Conservation (phyloP, 176 grass and related monocot species). For the Oryza brachyantha region DNA sequence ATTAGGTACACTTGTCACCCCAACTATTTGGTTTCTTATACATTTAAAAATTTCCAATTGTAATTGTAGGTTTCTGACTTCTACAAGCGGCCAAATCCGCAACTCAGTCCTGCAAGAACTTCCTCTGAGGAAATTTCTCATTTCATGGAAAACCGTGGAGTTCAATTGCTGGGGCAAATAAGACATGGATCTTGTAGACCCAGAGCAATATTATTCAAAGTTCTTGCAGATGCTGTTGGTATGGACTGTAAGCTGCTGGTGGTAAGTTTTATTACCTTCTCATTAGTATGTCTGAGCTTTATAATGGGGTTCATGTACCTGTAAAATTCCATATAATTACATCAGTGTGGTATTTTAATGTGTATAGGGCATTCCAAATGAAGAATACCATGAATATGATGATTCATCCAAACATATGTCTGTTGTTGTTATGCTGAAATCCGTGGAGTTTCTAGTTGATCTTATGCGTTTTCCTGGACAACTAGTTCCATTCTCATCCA, state of each 20-base stretch:
- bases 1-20: background rate
- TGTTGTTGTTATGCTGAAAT: slow-evolving; percentile 68
- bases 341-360: slow-evolving; percentile 34
- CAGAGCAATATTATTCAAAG: slow-evolving; percentile 93
- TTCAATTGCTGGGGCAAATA: slow-evolving; percentile 91
- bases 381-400: slow-evolving; percentile 68
- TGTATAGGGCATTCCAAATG: slow-evolving; percentile 76
- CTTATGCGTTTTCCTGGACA: slow-evolving; percentile 97
- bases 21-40: slow-evolving; percentile 3
- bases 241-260: slow-evolving; percentile 84
- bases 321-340: slow-evolving; percentile 30
- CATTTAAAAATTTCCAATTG: slow-evolving; percentile 27
- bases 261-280: slow-evolving; percentile 58
- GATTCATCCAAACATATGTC: slow-evolving; percentile 95
- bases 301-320: slow-evolving; percentile 21
- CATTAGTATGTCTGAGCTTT: slow-evolving; percentile 24
- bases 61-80: slow-evolving; percentile 80
- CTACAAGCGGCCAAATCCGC: slow-evolving; percentile 77
- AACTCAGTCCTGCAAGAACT: slow-evolving; percentile 79
- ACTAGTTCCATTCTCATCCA: slow-evolving; percentile 83
- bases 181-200: slow-evolving; percentile 94
- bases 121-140: slow-evolving; percentile 69
- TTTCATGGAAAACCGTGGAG: slow-evolving; percentile 80
- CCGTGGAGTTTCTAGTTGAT: slow-evolving; percentile 78
- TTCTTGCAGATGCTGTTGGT: slow-evolving; percentile 87